These are phyloP conservation scores for Debaryomycetaceae sp. DNA, from an alignment of 1,139 yeast genomes.

Conservation along the genomic window DNA sequence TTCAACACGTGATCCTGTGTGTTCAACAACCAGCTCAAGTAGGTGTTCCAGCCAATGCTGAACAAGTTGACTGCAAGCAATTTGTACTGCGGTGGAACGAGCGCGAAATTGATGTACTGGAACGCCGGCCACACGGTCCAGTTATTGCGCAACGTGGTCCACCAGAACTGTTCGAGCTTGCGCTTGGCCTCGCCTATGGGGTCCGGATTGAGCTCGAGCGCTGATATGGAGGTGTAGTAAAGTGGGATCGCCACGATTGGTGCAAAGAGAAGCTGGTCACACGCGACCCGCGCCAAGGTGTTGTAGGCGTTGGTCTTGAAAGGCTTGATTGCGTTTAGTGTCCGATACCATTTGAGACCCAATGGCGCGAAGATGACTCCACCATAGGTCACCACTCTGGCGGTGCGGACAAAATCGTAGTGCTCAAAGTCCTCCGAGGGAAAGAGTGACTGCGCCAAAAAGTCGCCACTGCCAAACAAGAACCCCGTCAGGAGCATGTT, in stretches of 20 bases:
- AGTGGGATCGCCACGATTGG: conserved; percentile 66
- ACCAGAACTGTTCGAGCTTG: conserved; percentile 48
- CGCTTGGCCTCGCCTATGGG: conserved; percentile 14
- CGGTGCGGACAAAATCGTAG: conserved; percentile 29
- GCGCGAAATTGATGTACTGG: conserved; percentile 65
- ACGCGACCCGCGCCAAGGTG: conserved; percentile 48
- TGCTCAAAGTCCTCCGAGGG: conserved; percentile 13
- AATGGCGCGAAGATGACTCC: conserved; percentile 39
- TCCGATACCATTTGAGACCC: conserved; percentile 39
- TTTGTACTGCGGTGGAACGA: conserved; percentile 68
- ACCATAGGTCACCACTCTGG: conserved; percentile 35
- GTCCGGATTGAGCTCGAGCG: conserved; percentile 43
- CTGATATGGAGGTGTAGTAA: conserved; percentile 64
- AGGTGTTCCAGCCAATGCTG: conserved; percentile 84
- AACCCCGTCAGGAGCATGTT: conserved; percentile 38
- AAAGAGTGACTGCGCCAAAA: conserved; percentile 32
- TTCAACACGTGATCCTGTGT: conserved; percentile 3
- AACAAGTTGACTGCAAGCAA: conserved; percentile 65
- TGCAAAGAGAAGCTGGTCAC: conserved; percentile 75
- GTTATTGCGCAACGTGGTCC: conserved; percentile 60
- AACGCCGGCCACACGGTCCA: conserved; percentile 89
- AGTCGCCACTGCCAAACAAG: conserved; percentile 40
- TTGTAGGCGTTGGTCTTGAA: conserved; percentile 12
- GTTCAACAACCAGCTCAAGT: conserved; percentile 45
- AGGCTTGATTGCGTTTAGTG: conserved; percentile 20